Evolutionary conservation across 139 green algal genomes (phyloP).

Genomic region (Ulvella scutata): DNA sequence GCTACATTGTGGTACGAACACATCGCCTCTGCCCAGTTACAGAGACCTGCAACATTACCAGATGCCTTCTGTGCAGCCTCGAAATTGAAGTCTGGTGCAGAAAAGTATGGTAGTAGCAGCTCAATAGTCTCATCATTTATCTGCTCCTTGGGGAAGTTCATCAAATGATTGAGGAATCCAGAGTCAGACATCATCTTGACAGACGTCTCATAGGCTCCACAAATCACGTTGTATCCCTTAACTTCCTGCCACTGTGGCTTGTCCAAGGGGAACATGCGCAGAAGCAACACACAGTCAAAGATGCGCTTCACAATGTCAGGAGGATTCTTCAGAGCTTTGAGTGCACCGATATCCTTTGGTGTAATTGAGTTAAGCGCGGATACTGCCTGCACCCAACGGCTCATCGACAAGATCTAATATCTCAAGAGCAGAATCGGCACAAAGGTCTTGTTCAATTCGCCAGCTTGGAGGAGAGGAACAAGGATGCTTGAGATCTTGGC

Average conservation of each 20-base stretch:
- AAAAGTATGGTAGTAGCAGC: slow-evolving; percentile 82
- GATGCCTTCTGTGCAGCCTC: slow-evolving; percentile 73
- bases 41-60: slow-evolving; percentile 62
- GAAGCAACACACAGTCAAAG: slow-evolving; percentile 85
- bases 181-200: slow-evolving; percentile 92
- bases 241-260: slow-evolving; percentile 61
- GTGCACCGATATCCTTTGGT: slow-evolving; percentile 66
- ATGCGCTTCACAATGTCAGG: slow-evolving; percentile 92
- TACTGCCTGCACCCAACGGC: neutral
- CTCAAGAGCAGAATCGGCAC: too few relatives aligned
- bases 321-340: slow-evolving; percentile 90
- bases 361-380: slow-evolving; percentile 77
- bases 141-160: slow-evolving; percentile 89
- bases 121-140: slow-evolving; percentile 36
- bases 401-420: too few relatives aligned
- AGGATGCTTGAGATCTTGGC: too few relatives aligned
- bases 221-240: slow-evolving; percentile 66
- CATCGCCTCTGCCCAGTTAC: slow-evolving; percentile 87
- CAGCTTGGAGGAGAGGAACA: too few relatives aligned
- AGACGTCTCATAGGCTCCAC: slow-evolving; percentile 61
- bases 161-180: slow-evolving; percentile 64
- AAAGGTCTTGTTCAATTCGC: too few relatives aligned
- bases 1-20: slow-evolving; percentile 85
- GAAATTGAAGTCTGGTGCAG: slow-evolving; percentile 79
- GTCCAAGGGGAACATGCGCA: slow-evolving; percentile 37